phyloP scores from a whole-genome alignment of 2,329 filamentous ascomycete genomes.

The Penicillium palitans region DNA sequence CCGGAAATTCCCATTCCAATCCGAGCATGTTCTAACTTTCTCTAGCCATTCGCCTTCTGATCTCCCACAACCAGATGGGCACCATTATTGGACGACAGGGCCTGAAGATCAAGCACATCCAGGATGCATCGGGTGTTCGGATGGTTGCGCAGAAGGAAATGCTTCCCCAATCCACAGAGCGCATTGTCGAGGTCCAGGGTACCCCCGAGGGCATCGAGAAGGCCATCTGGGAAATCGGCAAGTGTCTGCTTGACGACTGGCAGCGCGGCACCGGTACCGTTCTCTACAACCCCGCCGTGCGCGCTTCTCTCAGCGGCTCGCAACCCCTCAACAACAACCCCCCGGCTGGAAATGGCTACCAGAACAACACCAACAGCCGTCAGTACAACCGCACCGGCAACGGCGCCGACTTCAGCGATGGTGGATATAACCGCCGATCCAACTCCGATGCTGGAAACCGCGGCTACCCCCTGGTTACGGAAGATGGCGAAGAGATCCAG shows the following conservation, averaged over 20 bases:
- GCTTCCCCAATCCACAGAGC: conserved; percentile 97
- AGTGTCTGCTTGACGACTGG: conserved; percentile 97
- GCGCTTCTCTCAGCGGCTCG: conserved; percentile 68
- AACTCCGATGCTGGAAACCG: conserved; percentile 78
- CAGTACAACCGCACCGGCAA: conserved; percentile 92
- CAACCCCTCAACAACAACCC: conserved; percentile 55
- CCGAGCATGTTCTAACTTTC: conserved; percentile 18
- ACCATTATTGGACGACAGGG: conserved; percentile 97
- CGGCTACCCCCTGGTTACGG: conserved; percentile 83
- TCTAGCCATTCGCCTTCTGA: conserved; percentile 90
- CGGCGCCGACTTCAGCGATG: conserved; percentile 93
- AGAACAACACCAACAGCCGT: conserved; percentile 57
- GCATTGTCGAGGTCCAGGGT: conserved; percentile 95
- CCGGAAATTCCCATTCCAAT: background rate
- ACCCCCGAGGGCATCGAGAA: conserved; percentile 93
- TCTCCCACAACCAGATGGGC: conserved; percentile 99
- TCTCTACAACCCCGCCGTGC: conserved; percentile 93
- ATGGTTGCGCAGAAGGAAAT: conserved; percentile 99
- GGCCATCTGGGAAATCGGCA: conserved; percentile 97
- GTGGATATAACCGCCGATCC: conserved; percentile 74
- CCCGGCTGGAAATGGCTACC: conserved; percentile 48
- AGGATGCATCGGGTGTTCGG: conserved; percentile 92
- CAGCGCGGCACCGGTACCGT: conserved; percentile 96
- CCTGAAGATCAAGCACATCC: conserved; percentile 99
- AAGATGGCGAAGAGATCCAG: conserved; percentile 96